Percentiles rank a stretch among this genome's conserved stretches.
Conservation (phyloP, 2,329 filamentous ascomycete species). For the Ophiobolus disseminans region DNA sequence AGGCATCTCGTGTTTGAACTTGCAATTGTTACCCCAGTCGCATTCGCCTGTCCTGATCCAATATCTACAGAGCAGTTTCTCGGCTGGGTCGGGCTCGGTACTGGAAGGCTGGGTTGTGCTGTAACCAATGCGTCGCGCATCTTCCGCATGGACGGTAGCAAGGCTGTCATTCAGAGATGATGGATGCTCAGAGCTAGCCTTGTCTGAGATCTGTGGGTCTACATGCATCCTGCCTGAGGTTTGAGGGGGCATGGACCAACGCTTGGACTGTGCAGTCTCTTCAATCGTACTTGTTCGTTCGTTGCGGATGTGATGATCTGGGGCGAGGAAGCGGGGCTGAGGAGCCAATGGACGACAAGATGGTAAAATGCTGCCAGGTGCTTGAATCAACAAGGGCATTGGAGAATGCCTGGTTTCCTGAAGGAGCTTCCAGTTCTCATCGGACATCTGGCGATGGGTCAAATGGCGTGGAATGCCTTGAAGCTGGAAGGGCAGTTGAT, state of each 20-base stretch:
- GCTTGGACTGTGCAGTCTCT: background rate
- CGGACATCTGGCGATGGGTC: constrained; percentile 30
- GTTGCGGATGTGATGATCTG: constrained; percentile 25
- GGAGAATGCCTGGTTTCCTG: constrained; percentile 20
- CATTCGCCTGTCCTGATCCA: constrained; percentile 89
- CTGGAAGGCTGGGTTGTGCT: constrained; percentile 44
- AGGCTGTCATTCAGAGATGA: constrained; percentile 33
- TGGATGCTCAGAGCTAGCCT: background rate
- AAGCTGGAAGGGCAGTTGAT: constrained; percentile 53
- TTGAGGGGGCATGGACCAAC: background rate
- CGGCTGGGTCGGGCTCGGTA: constrained; percentile 51
- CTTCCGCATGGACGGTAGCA: constrained; percentile 32
- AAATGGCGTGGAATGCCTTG: constrained; percentile 47
- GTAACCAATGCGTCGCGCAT: constrained; percentile 38
- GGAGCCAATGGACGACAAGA: background rate
- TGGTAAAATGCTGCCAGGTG: background rate
- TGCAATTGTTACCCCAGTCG: constrained; percentile 85
- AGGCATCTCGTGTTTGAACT: constrained; percentile 92
- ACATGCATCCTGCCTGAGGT: too few species aligned
- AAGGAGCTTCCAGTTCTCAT: constrained; percentile 35
- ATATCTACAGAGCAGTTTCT: constrained; percentile 85
- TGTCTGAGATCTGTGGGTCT: too few species aligned
- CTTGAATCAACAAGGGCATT: constrained; percentile 13
- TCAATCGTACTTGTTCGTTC: background rate
- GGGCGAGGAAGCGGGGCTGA: constrained; percentile 20